Conservation (phyloP, 2,329 filamentous ascomycete genomes). For the Basipetospora chlamydospora region DNA sequence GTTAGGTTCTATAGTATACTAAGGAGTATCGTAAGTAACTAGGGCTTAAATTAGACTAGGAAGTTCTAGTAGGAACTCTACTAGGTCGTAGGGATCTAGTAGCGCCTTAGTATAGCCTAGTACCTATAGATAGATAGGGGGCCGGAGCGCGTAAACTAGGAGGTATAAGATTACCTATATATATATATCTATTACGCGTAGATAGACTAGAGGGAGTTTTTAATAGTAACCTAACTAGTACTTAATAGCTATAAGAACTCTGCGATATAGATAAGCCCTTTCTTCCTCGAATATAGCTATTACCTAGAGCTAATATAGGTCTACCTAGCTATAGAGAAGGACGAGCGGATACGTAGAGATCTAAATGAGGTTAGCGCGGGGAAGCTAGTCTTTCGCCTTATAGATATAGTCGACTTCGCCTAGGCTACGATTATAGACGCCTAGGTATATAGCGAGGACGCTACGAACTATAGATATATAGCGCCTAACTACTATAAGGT, state of each 20-base stretch:
- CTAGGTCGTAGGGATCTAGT: background rate
- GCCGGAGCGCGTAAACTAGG: background rate
- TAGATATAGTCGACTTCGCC: background rate
- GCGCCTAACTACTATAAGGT: background rate
- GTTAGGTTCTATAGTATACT: background rate
- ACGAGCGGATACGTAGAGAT: background rate
- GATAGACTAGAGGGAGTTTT: background rate
- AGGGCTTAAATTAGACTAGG: background rate
- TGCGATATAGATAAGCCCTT: background rate
- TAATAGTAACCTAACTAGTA: background rate
- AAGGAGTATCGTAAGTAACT: background rate
- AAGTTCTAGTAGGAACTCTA: constrained; percentile 1
- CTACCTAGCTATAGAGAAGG: no score
- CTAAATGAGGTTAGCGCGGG: no score
- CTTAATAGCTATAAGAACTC: background rate
- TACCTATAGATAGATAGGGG: constrained; percentile 1
- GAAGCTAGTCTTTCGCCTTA: background rate
- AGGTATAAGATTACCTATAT: background rate
- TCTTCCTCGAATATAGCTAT: background rate
- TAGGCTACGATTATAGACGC: background rate
- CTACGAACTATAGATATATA: background rate
- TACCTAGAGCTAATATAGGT: constrained; percentile 1
- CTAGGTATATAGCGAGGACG: background rate
- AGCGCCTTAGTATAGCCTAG: constrained; percentile 1
- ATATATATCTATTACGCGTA: background rate